Evolutionary conservation across 1,284 basidiomycete genomes (phyloP), one percentile per base, ranked within the genome.

Genomic region (Papiliotrema flavescens): DNA sequence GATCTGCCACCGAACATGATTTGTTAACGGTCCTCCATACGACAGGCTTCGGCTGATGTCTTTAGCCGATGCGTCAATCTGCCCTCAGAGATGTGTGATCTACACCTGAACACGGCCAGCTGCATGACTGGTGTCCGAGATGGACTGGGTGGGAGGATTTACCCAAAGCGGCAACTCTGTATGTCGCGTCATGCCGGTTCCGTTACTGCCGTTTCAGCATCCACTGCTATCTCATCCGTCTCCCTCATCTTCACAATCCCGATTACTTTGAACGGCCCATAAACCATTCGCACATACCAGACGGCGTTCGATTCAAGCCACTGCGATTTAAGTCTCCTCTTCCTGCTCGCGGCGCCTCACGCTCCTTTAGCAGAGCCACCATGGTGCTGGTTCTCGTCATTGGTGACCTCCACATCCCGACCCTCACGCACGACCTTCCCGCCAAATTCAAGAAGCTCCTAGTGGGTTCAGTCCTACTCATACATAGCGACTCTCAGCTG

Each of bases 391-490:
- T 96, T 46, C 87, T 96, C 59, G 85, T 94, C 67, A 90, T 96
- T 64, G 92, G 93, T 53, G 93, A 97, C 80, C 83, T 96, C 17
- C 92, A 95, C 74, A 95, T 96, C 69, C 93, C 93, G 1, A 87
- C 90, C 70, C 80, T 80, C 45, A 79, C 83, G 1, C 90, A 95
- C 71, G 95, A 97, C 72, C 82, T 98, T 4, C 94, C 95, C 0
- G 80, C 84, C 20, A 98, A 98, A 79, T 98, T 98, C 80, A 95
- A 95, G 79, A 97, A 98, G 74, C 86, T 98, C 0, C 82, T 98
- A 0, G 92, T 83, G 47, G 39, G 78, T 71, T 24, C 32, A 19
- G 9, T 14, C 15, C 49, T 14, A 9, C 20, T 49, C 34, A 17
- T n/a, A 39, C 26, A 3, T 26, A 24, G n/a, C 5, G 26, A 5